A percentile compares a stretch with the other conserved stretches of the same genome.
These are phyloP conservation scores for Lasiosphaeria miniovina DNA, from an alignment of 495 filamentous ascomycete species.

Conservation along the genomic window DNA sequence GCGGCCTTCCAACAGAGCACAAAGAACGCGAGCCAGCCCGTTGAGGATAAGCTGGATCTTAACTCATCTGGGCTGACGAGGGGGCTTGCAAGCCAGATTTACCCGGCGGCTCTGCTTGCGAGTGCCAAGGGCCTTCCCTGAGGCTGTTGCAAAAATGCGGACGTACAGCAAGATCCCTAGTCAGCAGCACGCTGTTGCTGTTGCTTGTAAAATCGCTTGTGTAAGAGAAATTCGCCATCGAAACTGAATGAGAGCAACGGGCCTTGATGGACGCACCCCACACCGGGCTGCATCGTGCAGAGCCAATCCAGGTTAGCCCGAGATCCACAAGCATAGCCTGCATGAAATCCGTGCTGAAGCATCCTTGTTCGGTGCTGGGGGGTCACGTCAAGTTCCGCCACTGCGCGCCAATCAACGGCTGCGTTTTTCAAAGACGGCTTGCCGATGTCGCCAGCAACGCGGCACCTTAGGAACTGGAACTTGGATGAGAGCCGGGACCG, in stretches of 20 bases:
- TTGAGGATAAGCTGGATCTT: too few species aligned
- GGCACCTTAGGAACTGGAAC: neutral
- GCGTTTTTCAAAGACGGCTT: conserved; percentile 28
- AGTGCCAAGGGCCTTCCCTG: too few species aligned
- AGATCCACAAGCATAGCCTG: conserved; percentile 36
- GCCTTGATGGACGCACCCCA: conserved; percentile 34
- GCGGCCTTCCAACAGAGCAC: too few species aligned
- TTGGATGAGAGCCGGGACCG: neutral
- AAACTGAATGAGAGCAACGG: conserved; percentile 6
- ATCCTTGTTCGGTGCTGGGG: conserved; percentile 20
- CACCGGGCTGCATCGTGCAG: conserved; percentile 30
- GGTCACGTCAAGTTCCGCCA: conserved; percentile 19
- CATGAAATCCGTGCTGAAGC: conserved; percentile 27
- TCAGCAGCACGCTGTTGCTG: neutral
- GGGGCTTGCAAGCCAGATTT: too few species aligned
- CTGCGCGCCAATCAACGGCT: conserved; percentile 28
- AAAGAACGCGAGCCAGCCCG: too few species aligned
- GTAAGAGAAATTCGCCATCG: conserved; percentile 26
- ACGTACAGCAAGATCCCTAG: conserved; percentile 1
- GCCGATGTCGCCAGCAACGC: conserved; percentile 34
- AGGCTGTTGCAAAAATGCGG: neutral
- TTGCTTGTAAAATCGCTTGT: conserved; percentile 18
- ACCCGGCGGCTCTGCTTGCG: too few species aligned
- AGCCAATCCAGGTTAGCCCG: conserved; percentile 18
- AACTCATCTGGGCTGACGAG: too few species aligned